These are phyloP conservation scores for Royoungia palumana DNA, from an alignment of 768 basidiomycete genomes.

Conservation along the genomic window DNA sequence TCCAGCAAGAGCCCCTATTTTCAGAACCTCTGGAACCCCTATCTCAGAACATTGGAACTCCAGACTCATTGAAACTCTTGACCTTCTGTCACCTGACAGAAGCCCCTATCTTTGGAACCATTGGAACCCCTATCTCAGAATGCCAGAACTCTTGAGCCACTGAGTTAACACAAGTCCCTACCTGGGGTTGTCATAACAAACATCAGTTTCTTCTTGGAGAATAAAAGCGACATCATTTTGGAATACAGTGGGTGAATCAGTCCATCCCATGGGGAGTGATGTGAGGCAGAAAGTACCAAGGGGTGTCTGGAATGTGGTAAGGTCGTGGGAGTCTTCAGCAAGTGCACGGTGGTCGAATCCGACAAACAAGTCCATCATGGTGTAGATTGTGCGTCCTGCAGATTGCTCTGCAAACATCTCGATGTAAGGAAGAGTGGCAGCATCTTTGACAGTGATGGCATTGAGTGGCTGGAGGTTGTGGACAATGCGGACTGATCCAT, in stretches of 20 bases:
- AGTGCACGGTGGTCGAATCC: background rate
- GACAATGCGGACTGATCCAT: constrained; percentile 18
- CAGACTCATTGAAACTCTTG: too few species aligned
- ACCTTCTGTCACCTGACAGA: too few species aligned
- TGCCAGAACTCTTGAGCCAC: too few species aligned
- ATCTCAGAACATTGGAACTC: too few species aligned
- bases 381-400: constrained; percentile 4
- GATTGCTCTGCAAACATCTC: constrained; percentile 16
- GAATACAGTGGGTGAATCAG: constrained; percentile 39
- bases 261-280: constrained; percentile 41
- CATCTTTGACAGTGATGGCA: constrained; percentile 6
- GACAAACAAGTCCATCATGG: constrained; percentile 2
- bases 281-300: constrained; percentile 33
- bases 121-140: too few species aligned
- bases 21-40: too few species aligned
- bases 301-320: constrained; percentile 45
- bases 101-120: too few species aligned
- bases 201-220: constrained; percentile 37
- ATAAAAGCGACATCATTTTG: constrained; percentile 40
- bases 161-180: too few species aligned
- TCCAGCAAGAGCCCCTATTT: too few species aligned
- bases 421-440: constrained; percentile 7
- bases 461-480: constrained; percentile 28
- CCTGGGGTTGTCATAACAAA: too few species aligned
- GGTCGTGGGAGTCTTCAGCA: constrained; percentile 24